These are phyloP conservation scores for Cryptococcus sp. DNA, from an alignment of 1,284 basidiomycete genomes.

Conservation along the genomic window DNA sequence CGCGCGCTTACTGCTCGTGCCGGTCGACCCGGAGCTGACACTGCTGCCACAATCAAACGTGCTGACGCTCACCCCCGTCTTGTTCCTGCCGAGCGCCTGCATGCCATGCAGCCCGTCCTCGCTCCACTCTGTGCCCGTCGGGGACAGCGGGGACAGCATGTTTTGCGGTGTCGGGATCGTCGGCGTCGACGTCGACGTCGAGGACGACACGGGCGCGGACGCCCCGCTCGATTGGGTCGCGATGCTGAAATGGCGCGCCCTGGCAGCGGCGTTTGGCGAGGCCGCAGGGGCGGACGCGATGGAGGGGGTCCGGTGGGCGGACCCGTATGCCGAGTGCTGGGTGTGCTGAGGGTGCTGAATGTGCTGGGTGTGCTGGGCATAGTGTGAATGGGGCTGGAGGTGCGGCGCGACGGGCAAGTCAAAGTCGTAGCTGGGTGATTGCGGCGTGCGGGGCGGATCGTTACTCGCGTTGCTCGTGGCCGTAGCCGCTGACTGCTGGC, in stretches of 20 bases:
- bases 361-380: not conserved
- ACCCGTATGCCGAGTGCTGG: not conserved
- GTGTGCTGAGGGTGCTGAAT: not conserved
- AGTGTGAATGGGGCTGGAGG: not conserved
- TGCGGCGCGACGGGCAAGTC: not conserved
- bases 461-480: not conserved
- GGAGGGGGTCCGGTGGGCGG: not conserved
- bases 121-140: not conserved
- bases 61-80: slow-evolving; percentile 3
- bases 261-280: not conserved
- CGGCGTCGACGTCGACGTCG: too few relatives aligned
- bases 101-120: slow-evolving; percentile 2
- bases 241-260: slow-evolving; percentile 13
- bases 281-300: slow-evolving; percentile 4
- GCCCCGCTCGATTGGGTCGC: slow-evolving; percentile 13
- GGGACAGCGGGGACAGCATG: not conserved
- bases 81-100: slow-evolving; percentile 6
- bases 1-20: slow-evolving; percentile 23
- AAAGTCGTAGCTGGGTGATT: not conserved
- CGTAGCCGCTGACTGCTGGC: too few relatives aligned
- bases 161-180: too few relatives aligned
- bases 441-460: not conserved
- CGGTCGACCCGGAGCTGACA: slow-evolving; percentile 26
- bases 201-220: not conserved
- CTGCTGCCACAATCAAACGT: slow-evolving; percentile 7